Base-by-base conservation (phyloP, 257 asterid species). In the Anisodus acutangulus region DNA sequence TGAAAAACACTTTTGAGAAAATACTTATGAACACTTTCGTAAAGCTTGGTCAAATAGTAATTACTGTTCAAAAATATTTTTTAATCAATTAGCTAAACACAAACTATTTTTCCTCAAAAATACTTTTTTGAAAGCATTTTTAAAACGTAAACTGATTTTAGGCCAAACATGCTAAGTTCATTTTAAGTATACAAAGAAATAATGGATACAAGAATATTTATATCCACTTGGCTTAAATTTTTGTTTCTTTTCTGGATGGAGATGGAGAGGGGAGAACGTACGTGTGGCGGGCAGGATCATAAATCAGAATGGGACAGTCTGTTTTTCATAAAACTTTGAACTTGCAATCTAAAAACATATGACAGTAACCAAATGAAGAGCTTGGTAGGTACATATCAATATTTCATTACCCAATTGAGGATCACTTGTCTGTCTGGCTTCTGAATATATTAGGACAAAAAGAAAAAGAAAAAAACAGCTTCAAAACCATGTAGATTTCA, bases 261-360 rank as follows among this genome's bases (percentile, higher is more conserved):
- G 26, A 22, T 22, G 26, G 26, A 22, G 26, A 22, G 26, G 26
- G 26, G 26, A 22, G 26, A 22, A 22, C 26, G 26, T 22, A 22
- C 26, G 26, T 22, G 26, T 22, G 26, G 26, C 26, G 26, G 26
- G 26, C 26, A 22, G n/a, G 79, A 71, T 45, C 39, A 71, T 45
- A 45, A 71, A 71, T n/a, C 79, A n/a, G 79, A 45, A n/a, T 71
- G 60, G 60, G 80, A 71, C 39, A 74, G 60, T 74, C n/a, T 71
- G 37, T 43, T 70, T 49, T 5, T 71, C 37, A 71, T n/a, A 5
- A 71, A 19, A 71, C 41, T 11, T 49, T 19, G 43, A 71, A 71
- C 53, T 9, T 9, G 41, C 79, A 70, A 70, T 70, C 55, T 70
- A 10, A n/a, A 45, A 71, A 17, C 58, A 43, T 71, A 47, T 72